These are phyloP conservation scores for Dothistroma septosporum DNA, from an alignment of 2,329 filamentous ascomycete species.

Conservation along the genomic window DNA sequence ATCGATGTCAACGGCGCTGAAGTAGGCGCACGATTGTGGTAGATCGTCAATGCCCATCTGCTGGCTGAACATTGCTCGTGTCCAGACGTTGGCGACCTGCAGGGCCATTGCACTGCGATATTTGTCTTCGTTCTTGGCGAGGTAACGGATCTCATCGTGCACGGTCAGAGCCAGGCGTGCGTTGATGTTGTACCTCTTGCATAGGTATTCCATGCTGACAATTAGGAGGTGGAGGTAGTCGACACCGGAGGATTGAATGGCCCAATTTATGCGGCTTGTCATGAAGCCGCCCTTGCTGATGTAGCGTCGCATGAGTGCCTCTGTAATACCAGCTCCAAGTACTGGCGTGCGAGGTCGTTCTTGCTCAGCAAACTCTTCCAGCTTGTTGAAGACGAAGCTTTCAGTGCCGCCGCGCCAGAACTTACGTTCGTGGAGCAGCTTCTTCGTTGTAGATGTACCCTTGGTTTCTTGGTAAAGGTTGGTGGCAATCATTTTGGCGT, in stretches of 20 bases:
- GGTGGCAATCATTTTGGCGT: conserved; percentile 71
- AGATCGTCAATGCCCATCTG: conserved; percentile 95
- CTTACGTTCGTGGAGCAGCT: conserved; percentile 63
- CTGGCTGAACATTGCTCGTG: conserved; percentile 92
- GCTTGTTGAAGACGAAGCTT: conserved; percentile 95
- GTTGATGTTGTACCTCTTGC: conserved; percentile 75
- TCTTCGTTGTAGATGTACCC: conserved; percentile 76
- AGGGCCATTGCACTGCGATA: conserved; percentile 89
- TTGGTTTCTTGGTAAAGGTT: conserved; percentile 87
- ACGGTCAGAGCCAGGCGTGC: conserved; percentile 89
- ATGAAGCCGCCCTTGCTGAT: conserved; percentile 88
- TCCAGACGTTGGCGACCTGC: conserved; percentile 94
- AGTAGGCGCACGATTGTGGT: conserved; percentile 90
- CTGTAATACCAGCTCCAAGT: conserved; percentile 89
- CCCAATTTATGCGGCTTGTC: conserved; percentile 97
- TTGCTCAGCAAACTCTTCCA: conserved; percentile 97
- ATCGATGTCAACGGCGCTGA: conserved; percentile 92
- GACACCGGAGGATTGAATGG: conserved; percentile 93
- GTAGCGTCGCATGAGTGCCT: conserved; percentile 84
- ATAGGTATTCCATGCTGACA: conserved; percentile 89
- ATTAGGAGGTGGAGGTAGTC: conserved; percentile 95
- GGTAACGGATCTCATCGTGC: conserved; percentile 94
- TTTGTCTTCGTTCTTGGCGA: conserved; percentile 78
- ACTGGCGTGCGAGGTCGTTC: conserved; percentile 86
- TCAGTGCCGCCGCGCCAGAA: conserved; percentile 98